Evolutionary conservation across 23 red algal species (phyloP).

Genomic region (Gracilaria vermiculophylla): DNA sequence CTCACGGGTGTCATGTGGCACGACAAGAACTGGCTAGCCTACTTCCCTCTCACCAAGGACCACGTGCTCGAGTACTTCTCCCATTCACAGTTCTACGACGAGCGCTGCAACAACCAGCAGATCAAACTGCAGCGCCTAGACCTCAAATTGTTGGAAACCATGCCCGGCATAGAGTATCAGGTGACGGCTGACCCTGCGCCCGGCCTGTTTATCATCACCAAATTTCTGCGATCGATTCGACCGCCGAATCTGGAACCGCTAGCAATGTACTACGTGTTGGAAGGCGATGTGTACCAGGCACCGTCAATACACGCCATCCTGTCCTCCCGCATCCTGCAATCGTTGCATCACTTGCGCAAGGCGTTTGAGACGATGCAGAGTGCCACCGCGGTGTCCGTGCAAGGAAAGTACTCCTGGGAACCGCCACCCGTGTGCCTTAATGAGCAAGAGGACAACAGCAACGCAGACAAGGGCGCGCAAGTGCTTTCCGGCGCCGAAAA

Average conservation of each 20-base stretch:
- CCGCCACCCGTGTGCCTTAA: not conserved
- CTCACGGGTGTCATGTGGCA: constrained; percentile 77
- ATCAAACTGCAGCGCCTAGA: constrained; percentile 90
- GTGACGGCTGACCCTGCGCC: constrained; percentile 29
- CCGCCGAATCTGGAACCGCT: constrained; percentile 58
- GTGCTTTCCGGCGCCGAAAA: constrained; percentile 3
- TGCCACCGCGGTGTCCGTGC: constrained; percentile 1
- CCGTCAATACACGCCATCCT: constrained; percentile 64
- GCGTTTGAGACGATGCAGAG: constrained; percentile 64
- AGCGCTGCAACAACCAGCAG: constrained; percentile 86
- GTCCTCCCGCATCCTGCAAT: constrained; percentile 50
- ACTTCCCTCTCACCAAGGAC: constrained; percentile 79
- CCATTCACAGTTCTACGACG: constrained; percentile 94
- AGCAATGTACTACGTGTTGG: constrained; percentile 74
- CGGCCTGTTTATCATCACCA: constrained; percentile 71
- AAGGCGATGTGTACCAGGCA: constrained; percentile 77
- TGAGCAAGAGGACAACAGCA: not conserved
- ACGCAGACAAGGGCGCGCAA: not conserved
- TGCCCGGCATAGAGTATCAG: constrained; percentile 83
- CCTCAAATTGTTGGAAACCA: constrained; percentile 54
- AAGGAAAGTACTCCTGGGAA: constrained; percentile 43
- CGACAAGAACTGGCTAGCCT: constrained; percentile 83
- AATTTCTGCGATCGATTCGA: constrained; percentile 42
- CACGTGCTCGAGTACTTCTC: constrained; percentile 92
- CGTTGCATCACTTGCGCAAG: constrained; percentile 46